Evolutionary conservation across 257 asterid species (phyloP), one percentile per base, ranked within the genome.

Genomic region (Solanum habrochaites): DNA sequence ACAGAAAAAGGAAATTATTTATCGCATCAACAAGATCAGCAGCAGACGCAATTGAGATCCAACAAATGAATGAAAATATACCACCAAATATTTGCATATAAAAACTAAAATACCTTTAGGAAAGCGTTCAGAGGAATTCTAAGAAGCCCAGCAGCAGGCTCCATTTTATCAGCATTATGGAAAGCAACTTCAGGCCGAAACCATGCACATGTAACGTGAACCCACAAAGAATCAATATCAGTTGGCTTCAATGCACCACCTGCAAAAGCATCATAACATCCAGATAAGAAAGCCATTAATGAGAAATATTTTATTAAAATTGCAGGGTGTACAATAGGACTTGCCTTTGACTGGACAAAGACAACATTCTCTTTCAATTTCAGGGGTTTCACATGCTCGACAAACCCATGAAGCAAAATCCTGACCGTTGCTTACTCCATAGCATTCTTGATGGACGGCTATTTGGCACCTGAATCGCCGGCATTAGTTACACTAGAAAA

Each of bases 161-260:
- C 99, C 99, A 97, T 97, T 87, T 90, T 93, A 90, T 92, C 94
- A 16, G 93, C 93, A 93, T 93, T 87, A 83, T 86, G 83, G 89
- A 96, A 96, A 87, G 95, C 93, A 88, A 94, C 95, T 92, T 97
- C 99, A 3, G 99, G 98, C 83, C 94, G 93, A 88, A 95, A 96
- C 99, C 99, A 97, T 1, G 98, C 99, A 84, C 99, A 97, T 23
- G 96, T 93, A 83, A 97, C 96, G 87, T 97, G 99, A 87, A 95
- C 98, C 99, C 99, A 97, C 85, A 97, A 86, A 86, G 60, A 87
- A 81, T 93, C 97, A 82, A 93, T 88, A 86, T 97, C 99, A 39
- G 99, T 95, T 88, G 99, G 98, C 93, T 94, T 97, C 73, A 97
- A 83, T 13, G 99, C 99, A 89, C 99, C 99, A 77, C 99, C 99